Percentiles rank a stretch among this genome's conserved stretches.
Evolutionary conservation across 1,284 basidiomycete genomes (phyloP).

Genomic region (Ceratobasidium sp.): DNA sequence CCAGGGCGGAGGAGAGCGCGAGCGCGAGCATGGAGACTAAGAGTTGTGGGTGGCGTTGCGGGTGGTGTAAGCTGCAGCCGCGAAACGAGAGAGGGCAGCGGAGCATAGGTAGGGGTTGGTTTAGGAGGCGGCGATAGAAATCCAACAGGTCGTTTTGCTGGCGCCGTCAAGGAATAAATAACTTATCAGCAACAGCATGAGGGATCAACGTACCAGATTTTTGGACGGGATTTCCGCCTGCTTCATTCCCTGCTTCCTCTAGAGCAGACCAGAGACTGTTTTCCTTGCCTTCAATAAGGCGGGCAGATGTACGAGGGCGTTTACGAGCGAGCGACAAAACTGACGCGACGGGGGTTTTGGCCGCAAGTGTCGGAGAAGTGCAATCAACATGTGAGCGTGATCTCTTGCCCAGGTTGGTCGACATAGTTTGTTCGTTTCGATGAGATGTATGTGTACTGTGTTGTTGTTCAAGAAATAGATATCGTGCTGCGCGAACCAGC

Average conservation of each 20-base stretch:
- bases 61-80: constrained; percentile 36
- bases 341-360: constrained; percentile 12
- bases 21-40: constrained; percentile 65
- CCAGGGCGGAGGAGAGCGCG: constrained; percentile 76
- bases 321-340: constrained; percentile 8
- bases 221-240: background rate
- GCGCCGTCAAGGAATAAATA: background rate
- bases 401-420: constrained; percentile 30
- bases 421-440: constrained; percentile 5
- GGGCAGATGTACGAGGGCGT: constrained; percentile 8
- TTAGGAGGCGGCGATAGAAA: constrained; percentile 26
- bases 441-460: constrained; percentile 12
- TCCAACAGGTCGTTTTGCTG: constrained; percentile 5
- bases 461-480: constrained; percentile 3
- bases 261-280: constrained; percentile 11
- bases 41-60: constrained; percentile 26
- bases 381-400: constrained; percentile 14
- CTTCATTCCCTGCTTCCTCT: constrained; percentile 4
- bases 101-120: constrained; percentile 7
- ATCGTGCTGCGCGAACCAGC: background rate
- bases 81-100: constrained; percentile 32
- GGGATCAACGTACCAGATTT: background rate
- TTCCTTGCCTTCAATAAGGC: constrained; percentile 24
- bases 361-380: constrained; percentile 8
- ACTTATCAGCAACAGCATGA: background rate